phyloP scores from a whole-genome alignment of 78 protist species.

The Dictyostelium intermedium region DNA sequence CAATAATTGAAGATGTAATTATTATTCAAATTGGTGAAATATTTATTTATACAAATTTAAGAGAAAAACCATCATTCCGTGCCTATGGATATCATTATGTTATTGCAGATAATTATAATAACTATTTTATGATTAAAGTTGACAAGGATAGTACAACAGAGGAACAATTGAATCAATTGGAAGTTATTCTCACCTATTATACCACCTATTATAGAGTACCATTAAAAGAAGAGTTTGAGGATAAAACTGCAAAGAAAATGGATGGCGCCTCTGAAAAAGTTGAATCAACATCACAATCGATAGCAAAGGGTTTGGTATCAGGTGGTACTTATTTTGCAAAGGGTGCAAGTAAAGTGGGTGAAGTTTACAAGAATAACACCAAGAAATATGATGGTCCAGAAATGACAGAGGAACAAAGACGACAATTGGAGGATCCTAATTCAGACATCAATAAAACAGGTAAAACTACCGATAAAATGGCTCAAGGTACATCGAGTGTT shows the following conservation, averaged over 20 bases:
- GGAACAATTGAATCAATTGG: conserved; percentile 41
- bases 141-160: background rate
- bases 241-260: conserved; percentile 43
- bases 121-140: conserved; percentile 6
- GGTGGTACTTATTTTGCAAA: conserved; percentile 65
- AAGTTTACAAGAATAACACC: conserved; percentile 51
- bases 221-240: conserved; percentile 14
- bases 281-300: background rate
- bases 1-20: conserved; percentile 23
- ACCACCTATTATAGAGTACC: conserved; percentile 42
- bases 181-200: conserved; percentile 38
- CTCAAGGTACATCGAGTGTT: conserved; percentile 26
- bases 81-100: conserved; percentile 35
- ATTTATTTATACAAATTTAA: conserved; percentile 41
- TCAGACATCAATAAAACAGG: background rate
- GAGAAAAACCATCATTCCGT: conserved; percentile 45
- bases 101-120: conserved; percentile 36
- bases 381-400: conserved; percentile 76
- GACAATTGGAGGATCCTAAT: conserved; percentile 51
- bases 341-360: conserved; percentile 58
- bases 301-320: conserved; percentile 11
- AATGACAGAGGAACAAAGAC: conserved; percentile 60
- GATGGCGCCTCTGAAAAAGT: conserved; percentile 7
- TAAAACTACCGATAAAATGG: conserved; percentile 13
- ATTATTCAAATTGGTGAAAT: conserved; percentile 34